Conservation (phyloP, 2,329 filamentous ascomycete genomes). For the Pyrenophora tritici-repentis region DNA sequence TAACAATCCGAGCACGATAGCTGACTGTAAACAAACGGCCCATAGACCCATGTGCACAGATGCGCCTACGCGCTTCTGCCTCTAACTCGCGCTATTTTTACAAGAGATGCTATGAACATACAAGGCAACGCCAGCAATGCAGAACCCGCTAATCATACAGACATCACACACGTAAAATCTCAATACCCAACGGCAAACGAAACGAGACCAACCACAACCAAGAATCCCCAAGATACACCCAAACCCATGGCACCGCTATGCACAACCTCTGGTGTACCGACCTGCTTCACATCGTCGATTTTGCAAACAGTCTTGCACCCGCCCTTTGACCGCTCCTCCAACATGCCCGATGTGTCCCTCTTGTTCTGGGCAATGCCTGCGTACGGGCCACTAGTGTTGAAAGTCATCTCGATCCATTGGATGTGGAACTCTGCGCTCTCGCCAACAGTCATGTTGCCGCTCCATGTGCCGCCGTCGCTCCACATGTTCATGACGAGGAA, state of each 20-base stretch:
- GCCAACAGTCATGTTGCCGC: constrained; percentile 61
- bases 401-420: constrained; percentile 67
- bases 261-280: constrained; percentile 44
- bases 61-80: too few species aligned
- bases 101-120: too few species aligned
- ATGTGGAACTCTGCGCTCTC: constrained; percentile 62
- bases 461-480: constrained; percentile 65
- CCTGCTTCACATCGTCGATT: constrained; percentile 43
- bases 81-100: too few species aligned
- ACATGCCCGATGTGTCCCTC: constrained; percentile 17
- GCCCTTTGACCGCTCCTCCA: constrained; percentile 31
- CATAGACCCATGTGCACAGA: too few species aligned
- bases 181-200: constrained; percentile 27
- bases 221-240: constrained; percentile 35
- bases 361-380: constrained; percentile 26
- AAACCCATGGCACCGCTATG: constrained; percentile 20
- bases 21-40: too few species aligned
- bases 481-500: constrained; percentile 64
- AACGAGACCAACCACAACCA: constrained; percentile 29
- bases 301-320: constrained; percentile 45
- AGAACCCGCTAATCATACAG: background rate
- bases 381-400: constrained; percentile 49
- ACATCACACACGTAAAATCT: background rate
- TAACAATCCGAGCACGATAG: too few species aligned
- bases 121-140: too few species aligned